Evolutionary conservation across 2,329 filamentous ascomycete species (phyloP).

Genomic region (Fusarium palustre): DNA sequence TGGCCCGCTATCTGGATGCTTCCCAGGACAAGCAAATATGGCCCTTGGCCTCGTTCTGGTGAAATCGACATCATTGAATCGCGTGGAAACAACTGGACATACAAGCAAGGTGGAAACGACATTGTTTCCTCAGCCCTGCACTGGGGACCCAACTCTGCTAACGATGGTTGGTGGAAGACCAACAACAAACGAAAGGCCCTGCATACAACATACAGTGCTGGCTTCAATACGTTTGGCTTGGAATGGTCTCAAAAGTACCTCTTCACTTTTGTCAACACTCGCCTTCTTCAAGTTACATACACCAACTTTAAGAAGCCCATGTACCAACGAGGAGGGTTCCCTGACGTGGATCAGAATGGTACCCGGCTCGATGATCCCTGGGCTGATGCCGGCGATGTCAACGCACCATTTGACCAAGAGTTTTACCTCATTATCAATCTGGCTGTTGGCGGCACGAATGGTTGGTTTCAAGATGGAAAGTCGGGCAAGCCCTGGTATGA

Average conservation of each 20-base stretch:
- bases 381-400: constrained; percentile 68
- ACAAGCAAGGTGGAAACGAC: constrained; percentile 82
- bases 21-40: constrained; percentile 78
- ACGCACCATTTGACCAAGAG: constrained; percentile 79
- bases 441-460: constrained; percentile 81
- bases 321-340: constrained; percentile 77
- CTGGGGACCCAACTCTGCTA: constrained; percentile 78
- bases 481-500: constrained; percentile 85
- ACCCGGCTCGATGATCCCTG: constrained; percentile 73
- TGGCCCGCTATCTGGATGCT: constrained; percentile 96
- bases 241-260: constrained; percentile 92
- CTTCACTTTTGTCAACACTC: constrained; percentile 86
- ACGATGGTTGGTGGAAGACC: constrained; percentile 86
- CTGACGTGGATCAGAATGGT: constrained; percentile 71
- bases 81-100: constrained; percentile 84
- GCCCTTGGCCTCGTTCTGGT: constrained; percentile 80
- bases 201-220: constrained; percentile 77
- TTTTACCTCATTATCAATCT: constrained; percentile 84
- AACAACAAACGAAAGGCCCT: constrained; percentile 81
- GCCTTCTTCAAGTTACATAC: constrained; percentile 83
- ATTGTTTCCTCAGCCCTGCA: constrained; percentile 83
- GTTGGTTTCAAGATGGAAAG: constrained; percentile 82
- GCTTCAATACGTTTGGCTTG: constrained; percentile 81
- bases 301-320: constrained; percentile 77
- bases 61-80: constrained; percentile 88